phyloP scores from a whole-genome alignment of 2,329 filamentous ascomycete genomes.

The Pseudogymnoascus sp. region DNA sequence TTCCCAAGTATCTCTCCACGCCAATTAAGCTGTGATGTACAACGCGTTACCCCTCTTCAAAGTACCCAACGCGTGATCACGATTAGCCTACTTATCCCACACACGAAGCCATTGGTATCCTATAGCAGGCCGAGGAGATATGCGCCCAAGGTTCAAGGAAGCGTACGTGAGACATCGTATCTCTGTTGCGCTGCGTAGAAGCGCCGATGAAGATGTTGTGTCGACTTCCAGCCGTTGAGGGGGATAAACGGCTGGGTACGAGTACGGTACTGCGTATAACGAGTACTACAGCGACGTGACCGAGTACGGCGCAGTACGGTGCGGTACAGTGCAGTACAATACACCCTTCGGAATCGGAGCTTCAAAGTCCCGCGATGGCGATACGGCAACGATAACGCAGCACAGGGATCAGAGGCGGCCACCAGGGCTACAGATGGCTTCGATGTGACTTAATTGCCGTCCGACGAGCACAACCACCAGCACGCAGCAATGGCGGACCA shows the following conservation, averaged over 20 bases:
- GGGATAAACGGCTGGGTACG: not conserved
- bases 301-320: not conserved
- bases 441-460: not conserved
- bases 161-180: not conserved
- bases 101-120: not conserved
- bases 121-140: not conserved
- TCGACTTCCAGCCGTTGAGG: not conserved
- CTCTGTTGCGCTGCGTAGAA: not conserved
- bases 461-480: not conserved
- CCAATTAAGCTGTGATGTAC: not conserved
- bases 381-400: slow-evolving; percentile 1
- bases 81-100: not conserved
- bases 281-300: not conserved
- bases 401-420: slow-evolving; percentile 3
- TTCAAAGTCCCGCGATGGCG: not conserved
- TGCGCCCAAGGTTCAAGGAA: slow-evolving; percentile 1
- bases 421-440: slow-evolving; percentile 8
- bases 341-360: not conserved
- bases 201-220: not conserved
- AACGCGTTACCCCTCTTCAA: not conserved
- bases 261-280: not conserved
- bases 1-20: not conserved
- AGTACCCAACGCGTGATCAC: slow-evolving; percentile 6
- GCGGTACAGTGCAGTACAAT: not conserved
- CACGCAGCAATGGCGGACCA: slow-evolving; percentile 47